A percentile compares a stretch with the other conserved stretches of the same genome.
These are phyloP conservation scores for Kluyveromyces siamensis DNA, from an alignment of 805 yeast species.

Conservation along the genomic window DNA sequence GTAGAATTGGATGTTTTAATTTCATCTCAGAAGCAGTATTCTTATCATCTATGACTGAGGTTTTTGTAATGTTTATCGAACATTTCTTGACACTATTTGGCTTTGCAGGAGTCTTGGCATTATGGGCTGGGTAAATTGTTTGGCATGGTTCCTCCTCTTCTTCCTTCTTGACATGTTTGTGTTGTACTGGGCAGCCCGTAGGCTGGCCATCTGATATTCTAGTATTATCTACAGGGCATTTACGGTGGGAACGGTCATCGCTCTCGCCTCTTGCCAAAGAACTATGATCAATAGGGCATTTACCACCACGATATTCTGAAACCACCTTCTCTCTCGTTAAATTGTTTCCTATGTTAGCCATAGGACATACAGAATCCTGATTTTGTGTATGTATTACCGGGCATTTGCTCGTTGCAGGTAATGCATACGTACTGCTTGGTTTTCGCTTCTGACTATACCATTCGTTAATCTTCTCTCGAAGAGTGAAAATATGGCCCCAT, in stretches of 20 bases:
- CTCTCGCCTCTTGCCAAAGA: slow-evolving; percentile 11
- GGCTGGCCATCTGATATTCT: background rate
- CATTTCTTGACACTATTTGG: slow-evolving; percentile 6
- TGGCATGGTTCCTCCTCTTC: background rate
- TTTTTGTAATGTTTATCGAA: slow-evolving; percentile 11
- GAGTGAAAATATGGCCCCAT: slow-evolving; percentile 41
- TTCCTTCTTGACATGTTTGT: background rate
- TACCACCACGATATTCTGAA: background rate
- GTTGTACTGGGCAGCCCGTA: background rate
- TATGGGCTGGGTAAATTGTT: background rate
- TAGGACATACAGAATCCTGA: slow-evolving; percentile 5
- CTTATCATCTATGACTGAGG: background rate
- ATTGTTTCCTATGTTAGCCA: background rate
- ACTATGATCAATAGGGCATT: slow-evolving; percentile 14
- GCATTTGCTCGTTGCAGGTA: slow-evolving; percentile 12
- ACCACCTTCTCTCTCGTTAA: background rate
- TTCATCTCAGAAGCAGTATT: background rate
- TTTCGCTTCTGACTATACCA: slow-evolving; percentile 23
- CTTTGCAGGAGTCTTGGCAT: background rate
- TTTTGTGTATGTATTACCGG: slow-evolving; percentile 15
- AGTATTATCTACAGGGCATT: slow-evolving; percentile 8
- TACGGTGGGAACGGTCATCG: background rate
- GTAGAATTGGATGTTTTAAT: slow-evolving; percentile 5
- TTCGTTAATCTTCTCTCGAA: slow-evolving; percentile 31
- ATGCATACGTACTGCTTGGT: background rate